Base-by-base conservation (phyloP, 345 rosid genomes). In the Bretschneidera sinensis region DNA sequence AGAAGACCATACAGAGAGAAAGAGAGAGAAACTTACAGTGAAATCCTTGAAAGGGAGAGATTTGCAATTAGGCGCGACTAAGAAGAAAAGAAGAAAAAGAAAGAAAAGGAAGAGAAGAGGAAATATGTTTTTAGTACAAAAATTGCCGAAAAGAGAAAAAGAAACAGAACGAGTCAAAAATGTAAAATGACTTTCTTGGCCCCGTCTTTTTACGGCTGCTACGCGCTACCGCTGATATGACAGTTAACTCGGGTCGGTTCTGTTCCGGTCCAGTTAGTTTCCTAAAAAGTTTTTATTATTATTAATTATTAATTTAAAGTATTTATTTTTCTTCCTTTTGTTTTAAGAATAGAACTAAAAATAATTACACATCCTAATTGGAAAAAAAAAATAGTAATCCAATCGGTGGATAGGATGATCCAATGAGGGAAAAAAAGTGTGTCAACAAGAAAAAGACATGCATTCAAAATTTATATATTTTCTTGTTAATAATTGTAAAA, bases 1-100 rank as follows among this genome's bases (percentile, higher is more conserved):
- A n/a, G 2, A 10, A 33, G 6, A 19, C 6, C 0, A n/a, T 19
- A 43, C 4, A 48, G 14, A 43, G 14, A 59, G 43, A 31, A 43
- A 65, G 21, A 21, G 68, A 48, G 25, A 51, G 35, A 20, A 24
- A 71, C 76, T 69, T 63, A 59, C 79, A 56, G 66, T 51, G 55
- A 52, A 23, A 60, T 24, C 39, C 0, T 2, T 22, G 17, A 5
- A 10, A 54, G 13, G 43, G 18, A 52, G 17, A 23, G 58, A 60
- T n/a, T 47, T 55, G 57, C 2, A 9, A 33, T 48, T 9, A 28
- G 18, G 33, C 54, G 48, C 55, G 35, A 31, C 33, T 31, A 34
- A 43, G 21, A 28, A 17, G 17, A 19, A 48, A 9, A 15, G 48
- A 43, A 15, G 61, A 57, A 35, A 15, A 13, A 33, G 39, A 31